These are phyloP conservation scores for Geotrichum candidum DNA, from an alignment of 1,139 yeast genomes.

Conservation along the genomic window DNA sequence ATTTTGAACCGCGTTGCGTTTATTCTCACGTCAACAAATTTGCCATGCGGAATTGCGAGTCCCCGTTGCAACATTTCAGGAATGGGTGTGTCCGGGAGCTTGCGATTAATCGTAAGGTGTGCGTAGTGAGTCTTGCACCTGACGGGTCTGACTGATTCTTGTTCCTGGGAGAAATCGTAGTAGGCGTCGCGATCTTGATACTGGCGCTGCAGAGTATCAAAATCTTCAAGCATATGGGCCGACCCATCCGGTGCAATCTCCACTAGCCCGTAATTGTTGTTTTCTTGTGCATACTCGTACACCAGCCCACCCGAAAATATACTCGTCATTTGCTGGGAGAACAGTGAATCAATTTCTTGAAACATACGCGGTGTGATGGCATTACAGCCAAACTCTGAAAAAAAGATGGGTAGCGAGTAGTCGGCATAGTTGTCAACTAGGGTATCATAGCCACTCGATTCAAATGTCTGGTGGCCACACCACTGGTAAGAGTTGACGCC, in stretches of 20 bases:
- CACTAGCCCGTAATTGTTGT: conserved; percentile 66
- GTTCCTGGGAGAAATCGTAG: conserved; percentile 15
- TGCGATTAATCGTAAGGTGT: conserved; percentile 3
- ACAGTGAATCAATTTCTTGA: conserved; percentile 57
- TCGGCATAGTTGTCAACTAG: conserved; percentile 56
- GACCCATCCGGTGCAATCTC: conserved; percentile 40
- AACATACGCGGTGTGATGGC: conserved; percentile 52
- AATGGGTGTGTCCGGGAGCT: conserved; percentile 17
- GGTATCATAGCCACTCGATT: conserved; percentile 59
- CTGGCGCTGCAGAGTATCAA: conserved; percentile 48
- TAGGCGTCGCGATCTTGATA: conserved; percentile 35
- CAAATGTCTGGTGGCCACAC: conserved; percentile 67
- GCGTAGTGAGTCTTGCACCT: conserved; percentile 15
- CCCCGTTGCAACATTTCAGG: conserved; percentile 10
- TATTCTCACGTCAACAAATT: conserved; percentile 10
- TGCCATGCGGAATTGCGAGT: conserved; percentile 10
- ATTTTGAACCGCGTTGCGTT: conserved; percentile 10
- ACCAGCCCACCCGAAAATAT: conserved; percentile 73
- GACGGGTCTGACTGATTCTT: conserved; percentile 9
- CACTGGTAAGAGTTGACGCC: conserved; percentile 88
- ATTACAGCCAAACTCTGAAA: conserved; percentile 79
- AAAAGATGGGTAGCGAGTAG: conserved; percentile 71
- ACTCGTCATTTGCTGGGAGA: conserved; percentile 41
- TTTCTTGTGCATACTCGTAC: conserved; percentile 68
- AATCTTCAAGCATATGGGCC: conserved; percentile 49